phyloP scores from a whole-genome alignment of 768 basidiomycete species.

The Kwoniella dendrophila region DNA sequence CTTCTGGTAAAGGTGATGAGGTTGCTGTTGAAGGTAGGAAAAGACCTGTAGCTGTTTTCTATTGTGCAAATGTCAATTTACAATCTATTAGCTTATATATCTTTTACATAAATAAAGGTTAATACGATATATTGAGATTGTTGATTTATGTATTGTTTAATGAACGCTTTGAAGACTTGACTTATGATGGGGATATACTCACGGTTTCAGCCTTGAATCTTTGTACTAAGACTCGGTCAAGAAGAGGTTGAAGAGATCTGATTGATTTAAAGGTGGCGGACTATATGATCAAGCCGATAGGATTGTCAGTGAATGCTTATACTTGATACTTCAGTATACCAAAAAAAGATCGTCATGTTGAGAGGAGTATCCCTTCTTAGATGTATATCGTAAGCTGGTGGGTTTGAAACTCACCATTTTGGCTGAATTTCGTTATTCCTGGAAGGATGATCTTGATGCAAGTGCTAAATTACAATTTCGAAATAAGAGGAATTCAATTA shows the following conservation, averaged over 20 bases:
- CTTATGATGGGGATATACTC: slow-evolving; percentile 48
- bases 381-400: neutral
- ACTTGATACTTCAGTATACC: no score
- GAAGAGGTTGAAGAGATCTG: slow-evolving; percentile 81
- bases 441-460: no score
- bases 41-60: slow-evolving; percentile 98
- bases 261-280: slow-evolving; percentile 90
- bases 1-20: slow-evolving; percentile 85
- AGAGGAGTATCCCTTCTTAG: no score
- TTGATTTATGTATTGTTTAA: no score
- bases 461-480: neutral
- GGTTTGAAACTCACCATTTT: slow-evolving; percentile 32
- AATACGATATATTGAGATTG: no score
- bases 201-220: slow-evolving; percentile 96
- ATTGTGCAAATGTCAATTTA: slow-evolving; percentile 6
- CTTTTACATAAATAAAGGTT: no score
- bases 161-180: neutral
- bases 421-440: no score
- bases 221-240: slow-evolving; percentile 96
- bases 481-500: neutral
- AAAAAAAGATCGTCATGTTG: no score
- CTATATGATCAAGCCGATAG: slow-evolving; percentile 22
- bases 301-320: no score
- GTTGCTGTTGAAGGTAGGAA: slow-evolving; percentile 92
- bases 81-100: no score